phyloP scores from a whole-genome alignment of 257 asterid genomes.

The Solanum clarkiae region DNA sequence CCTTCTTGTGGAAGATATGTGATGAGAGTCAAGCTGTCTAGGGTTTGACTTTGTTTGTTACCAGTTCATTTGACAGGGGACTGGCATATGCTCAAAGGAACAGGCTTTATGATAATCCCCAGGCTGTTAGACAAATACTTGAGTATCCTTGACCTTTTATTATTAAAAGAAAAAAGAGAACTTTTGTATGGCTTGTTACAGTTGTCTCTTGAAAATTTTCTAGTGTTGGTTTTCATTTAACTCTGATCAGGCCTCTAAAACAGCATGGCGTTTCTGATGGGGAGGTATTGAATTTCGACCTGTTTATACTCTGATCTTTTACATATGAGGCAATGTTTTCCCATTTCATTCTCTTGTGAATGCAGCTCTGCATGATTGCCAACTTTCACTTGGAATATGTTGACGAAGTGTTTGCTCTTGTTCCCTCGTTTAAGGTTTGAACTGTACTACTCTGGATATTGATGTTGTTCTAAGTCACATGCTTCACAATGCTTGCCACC shows the following conservation, averaged over 20 bases:
- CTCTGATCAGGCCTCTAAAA: slow-evolving; percentile 61
- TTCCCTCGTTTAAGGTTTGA: slow-evolving; percentile 73
- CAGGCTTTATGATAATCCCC: slow-evolving; percentile 31
- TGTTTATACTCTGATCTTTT: slow-evolving; percentile 2
- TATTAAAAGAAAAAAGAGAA: neutral
- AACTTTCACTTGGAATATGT: slow-evolving; percentile 60
- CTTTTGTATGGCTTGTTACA: neutral
- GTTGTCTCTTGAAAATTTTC: neutral
- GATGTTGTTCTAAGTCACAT: neutral
- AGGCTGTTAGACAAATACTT: slow-evolving; percentile 47
- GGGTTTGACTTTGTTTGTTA: neutral
- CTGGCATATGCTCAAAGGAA: slow-evolving; percentile 63
- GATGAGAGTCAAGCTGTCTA: neutral
- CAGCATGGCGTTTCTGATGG: slow-evolving; percentile 59
- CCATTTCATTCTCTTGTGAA: slow-evolving; percentile 1
- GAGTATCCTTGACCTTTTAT: slow-evolving; percentile 55
- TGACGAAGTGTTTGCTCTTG: slow-evolving; percentile 79
- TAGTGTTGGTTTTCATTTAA: slow-evolving; percentile 24
- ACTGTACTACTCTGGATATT: neutral
- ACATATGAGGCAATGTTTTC: neutral
- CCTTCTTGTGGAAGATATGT: neutral
- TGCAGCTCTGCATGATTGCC: slow-evolving; percentile 73
- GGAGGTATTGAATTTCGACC: slow-evolving; percentile 45
- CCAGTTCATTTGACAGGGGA: slow-evolving; percentile 77
- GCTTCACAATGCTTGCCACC: neutral